phyloP scores from a whole-genome alignment of 2,329 filamentous ascomycete genomes.

The Ophiostoma sp. region DNA sequence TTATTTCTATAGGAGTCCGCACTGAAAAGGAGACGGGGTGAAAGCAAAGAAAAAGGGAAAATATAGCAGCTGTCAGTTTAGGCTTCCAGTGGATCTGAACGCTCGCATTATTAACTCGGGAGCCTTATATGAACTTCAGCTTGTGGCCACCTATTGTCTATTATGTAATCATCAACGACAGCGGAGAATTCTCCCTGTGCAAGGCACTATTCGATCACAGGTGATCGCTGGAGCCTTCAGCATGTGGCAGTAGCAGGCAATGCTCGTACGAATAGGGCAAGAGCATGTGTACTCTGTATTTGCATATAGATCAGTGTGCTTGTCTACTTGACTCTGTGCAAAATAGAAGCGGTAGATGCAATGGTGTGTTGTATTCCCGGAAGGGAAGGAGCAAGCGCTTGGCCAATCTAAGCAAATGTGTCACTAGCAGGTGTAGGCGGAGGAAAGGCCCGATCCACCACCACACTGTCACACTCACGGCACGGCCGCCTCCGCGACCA shows the following conservation, averaged over 20 bases:
- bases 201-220: neutral
- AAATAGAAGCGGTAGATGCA: neutral
- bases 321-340: neutral
- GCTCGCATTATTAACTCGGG: neutral
- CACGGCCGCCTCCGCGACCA: slow-evolving; percentile 13
- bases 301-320: too few species aligned
- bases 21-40: neutral
- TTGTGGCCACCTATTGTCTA: neutral
- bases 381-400: slow-evolving; percentile 11
- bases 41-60: neutral
- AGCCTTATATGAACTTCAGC: neutral
- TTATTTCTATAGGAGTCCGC: neutral
- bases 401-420: neutral
- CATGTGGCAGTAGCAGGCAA: neutral
- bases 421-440: neutral
- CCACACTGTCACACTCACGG: neutral
- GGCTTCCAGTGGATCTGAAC: neutral
- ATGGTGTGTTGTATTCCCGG: slow-evolving; percentile 14
- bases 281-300: neutral
- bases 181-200: neutral
- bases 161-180: neutral
- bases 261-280: neutral
- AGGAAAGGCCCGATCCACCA: slow-evolving; percentile 13
- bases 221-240: neutral
- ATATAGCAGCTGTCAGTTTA: neutral